Conservation (phyloP, 495 filamentous ascomycete genomes). For the Pyronema omphalodes region DNA sequence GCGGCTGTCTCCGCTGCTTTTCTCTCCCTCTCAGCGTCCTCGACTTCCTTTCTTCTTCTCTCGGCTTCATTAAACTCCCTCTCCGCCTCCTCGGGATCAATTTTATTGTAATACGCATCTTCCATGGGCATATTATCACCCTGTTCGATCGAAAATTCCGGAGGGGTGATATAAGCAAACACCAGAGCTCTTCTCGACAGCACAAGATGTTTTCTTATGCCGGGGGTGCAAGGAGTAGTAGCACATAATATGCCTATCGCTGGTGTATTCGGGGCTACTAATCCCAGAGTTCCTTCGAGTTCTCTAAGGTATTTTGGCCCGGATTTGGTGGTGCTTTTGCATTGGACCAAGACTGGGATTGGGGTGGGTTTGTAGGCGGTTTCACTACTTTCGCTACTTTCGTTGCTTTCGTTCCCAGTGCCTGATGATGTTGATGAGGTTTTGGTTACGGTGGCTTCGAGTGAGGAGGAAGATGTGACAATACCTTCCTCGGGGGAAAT, state of each 20-base stretch:
- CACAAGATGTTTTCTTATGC: conserved; percentile 11
- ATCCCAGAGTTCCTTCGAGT: conserved; percentile 61
- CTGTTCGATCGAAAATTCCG: not conserved
- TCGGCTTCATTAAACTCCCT: too few species aligned
- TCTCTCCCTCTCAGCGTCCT: too few species aligned
- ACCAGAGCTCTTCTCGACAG: conserved; percentile 12
- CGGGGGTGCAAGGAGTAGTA: conserved; percentile 12
- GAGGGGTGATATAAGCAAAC: conserved; percentile 11
- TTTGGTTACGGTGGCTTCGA: too few species aligned
- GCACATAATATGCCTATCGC: conserved; percentile 19
- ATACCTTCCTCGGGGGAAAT: too few species aligned
- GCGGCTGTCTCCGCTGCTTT: too few species aligned
- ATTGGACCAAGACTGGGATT: conserved; percentile 59
- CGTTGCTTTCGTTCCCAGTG: not conserved
- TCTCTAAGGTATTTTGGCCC: conserved; percentile 54
- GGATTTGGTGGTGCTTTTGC: conserved; percentile 47
- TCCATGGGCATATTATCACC: conserved; percentile 3
- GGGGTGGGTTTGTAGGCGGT: not conserved
- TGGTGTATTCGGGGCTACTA: conserved; percentile 39
- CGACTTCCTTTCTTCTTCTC: too few species aligned
- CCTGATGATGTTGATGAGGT: too few species aligned
- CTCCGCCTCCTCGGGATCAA: too few species aligned
- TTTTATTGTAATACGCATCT: too few species aligned
- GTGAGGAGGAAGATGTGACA: too few species aligned
- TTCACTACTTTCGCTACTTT: too few species aligned